phyloP scores from a whole-genome alignment of 345 rosid species.

The Luvunga scandens region DNA sequence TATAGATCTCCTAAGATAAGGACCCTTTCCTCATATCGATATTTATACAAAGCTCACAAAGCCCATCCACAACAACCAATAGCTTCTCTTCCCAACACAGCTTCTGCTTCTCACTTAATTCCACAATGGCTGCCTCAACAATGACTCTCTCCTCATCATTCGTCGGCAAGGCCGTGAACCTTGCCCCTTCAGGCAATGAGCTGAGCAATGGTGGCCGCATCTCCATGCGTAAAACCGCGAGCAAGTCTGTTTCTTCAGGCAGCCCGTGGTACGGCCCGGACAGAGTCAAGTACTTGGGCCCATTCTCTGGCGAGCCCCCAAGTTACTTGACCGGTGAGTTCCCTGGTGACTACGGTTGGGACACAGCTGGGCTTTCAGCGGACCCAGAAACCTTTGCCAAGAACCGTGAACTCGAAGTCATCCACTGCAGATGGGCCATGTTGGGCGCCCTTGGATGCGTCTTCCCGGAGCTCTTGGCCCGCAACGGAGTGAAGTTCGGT shows the following conservation, averaged over 20 bases:
- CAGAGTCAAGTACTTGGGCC: constrained; percentile 82
- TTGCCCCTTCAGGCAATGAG: constrained; percentile 33
- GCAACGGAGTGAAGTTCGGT: constrained; percentile 73
- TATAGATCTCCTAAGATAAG: too few relatives aligned
- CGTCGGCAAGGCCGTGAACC: constrained; percentile 51
- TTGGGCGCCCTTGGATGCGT: constrained; percentile 77
- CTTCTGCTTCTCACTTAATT: not conserved
- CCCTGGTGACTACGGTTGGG: constrained; percentile 78
- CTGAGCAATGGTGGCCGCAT: constrained; percentile 40
- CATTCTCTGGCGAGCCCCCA: constrained; percentile 63
- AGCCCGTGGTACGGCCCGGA: constrained; percentile 78
- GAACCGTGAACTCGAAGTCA: constrained; percentile 87
- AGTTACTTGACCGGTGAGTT: constrained; percentile 77
- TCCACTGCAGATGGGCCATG: constrained; percentile 85
- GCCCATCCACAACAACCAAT: not conserved
- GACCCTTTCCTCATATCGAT: not conserved
- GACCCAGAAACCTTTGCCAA: constrained; percentile 88
- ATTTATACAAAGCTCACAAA: constrained; percentile 11
- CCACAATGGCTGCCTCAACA: constrained; percentile 46
- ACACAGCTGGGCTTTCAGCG: constrained; percentile 84
- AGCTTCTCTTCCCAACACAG: not conserved
- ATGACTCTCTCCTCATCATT: constrained; percentile 58
- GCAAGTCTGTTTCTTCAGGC: constrained; percentile 39
- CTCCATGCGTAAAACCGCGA: constrained; percentile 42
- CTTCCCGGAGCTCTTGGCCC: constrained; percentile 75